A percentile compares a stretch with the other conserved stretches of the same genome.
These are phyloP conservation scores for Spinacia oleracea DNA, from an alignment of 179 eudicot species.

Conservation along the genomic window DNA sequence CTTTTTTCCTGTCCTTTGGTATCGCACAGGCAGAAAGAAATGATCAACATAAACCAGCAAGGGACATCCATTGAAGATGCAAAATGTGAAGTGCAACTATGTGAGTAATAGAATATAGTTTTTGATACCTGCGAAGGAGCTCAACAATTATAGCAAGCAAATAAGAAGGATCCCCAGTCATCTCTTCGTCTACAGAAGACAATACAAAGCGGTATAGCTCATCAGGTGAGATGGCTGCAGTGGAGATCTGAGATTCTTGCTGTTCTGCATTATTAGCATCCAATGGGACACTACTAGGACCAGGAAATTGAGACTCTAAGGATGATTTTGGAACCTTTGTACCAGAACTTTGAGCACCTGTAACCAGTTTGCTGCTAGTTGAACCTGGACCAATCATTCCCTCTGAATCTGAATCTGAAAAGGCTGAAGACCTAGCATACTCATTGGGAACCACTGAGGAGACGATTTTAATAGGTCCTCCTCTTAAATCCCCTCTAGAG, in stretches of 20 bases:
- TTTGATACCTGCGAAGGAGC: conserved; percentile 72
- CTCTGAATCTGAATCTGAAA: conserved; percentile 61
- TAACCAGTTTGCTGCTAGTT: conserved; percentile 13
- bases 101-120: not conserved
- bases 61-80: not conserved
- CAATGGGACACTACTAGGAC: conserved; percentile 39
- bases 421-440: conserved; percentile 30
- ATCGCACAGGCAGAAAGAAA: not conserved
- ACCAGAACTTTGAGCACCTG: conserved; percentile 36
- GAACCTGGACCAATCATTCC: conserved; percentile 37
- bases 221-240: conserved; percentile 83
- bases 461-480: conserved; percentile 44
- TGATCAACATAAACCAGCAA: not conserved
- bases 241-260: conserved; percentile 60
- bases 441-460: conserved; percentile 36
- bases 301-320: conserved; percentile 43
- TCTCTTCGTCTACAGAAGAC: conserved; percentile 83
- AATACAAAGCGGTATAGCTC: conserved; percentile 78
- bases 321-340: conserved; percentile 34
- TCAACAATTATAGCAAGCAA: conserved; percentile 72
- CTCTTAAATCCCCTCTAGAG: conserved; percentile 37
- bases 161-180: conserved; percentile 77
- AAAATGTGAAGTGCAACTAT: not conserved
- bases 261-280: conserved; percentile 48
- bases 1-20: not conserved